Conservation (phyloP, 2,329 filamentous ascomycete species). For the Neocucurbitaria cava region DNA sequence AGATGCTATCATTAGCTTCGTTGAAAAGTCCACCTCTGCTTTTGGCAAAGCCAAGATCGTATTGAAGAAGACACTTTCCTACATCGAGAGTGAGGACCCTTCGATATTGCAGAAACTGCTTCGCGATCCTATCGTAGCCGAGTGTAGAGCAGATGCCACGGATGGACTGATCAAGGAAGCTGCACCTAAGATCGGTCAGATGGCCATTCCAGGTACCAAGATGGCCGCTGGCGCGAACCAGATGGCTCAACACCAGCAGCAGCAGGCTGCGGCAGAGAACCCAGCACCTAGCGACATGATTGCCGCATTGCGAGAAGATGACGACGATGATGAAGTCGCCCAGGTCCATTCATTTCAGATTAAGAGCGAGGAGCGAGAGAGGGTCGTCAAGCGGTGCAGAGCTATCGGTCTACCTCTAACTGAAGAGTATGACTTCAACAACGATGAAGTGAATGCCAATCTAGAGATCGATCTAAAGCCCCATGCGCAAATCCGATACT, state of each 20-base stretch:
- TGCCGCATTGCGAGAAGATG: conserved; percentile 68
- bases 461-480: conserved; percentile 93
- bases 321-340: conserved; percentile 86
- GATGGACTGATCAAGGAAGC: conserved; percentile 79
- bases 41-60: conserved; percentile 97
- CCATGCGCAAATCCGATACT: conserved; percentile 86
- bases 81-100: conserved; percentile 89
- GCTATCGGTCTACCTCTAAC: conserved; percentile 86
- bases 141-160: conserved; percentile 74
- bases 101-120: conserved; percentile 86
- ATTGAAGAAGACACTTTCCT: conserved; percentile 92
- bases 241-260: conserved; percentile 51
- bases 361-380: conserved; percentile 78
- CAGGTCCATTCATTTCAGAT: conserved; percentile 96
- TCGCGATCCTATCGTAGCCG: conserved; percentile 81
- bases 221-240: conserved; percentile 89
- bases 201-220: conserved; percentile 94
- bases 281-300: conserved; percentile 66
- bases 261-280: conserved; percentile 36
- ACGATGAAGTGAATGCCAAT: conserved; percentile 86
- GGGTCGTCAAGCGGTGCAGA: conserved; percentile 87
- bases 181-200: conserved; percentile 82
- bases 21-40: conserved; percentile 81
- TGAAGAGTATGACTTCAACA: conserved; percentile 96
- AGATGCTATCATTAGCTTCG: conserved; percentile 79